Evolutionary conservation across 1,284 basidiomycete species (phyloP).

Genomic region (Rhodotorula sp.): DNA sequence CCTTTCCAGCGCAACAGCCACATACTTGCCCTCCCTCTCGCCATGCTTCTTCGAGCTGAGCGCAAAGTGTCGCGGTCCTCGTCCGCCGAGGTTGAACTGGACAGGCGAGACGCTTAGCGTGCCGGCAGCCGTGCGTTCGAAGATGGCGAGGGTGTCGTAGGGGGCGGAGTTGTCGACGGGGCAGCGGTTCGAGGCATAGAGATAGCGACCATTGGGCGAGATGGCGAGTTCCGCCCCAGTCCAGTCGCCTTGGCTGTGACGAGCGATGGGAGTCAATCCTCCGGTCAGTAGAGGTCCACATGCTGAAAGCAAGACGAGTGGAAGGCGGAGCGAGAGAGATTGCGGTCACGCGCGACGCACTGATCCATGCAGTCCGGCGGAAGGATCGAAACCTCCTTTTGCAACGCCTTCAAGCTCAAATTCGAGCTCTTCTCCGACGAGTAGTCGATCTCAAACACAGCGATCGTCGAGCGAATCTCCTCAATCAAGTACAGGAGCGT

Average conservation of each 20-base stretch:
- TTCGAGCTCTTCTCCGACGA: neutral
- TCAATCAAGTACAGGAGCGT: slow-evolving; percentile 35
- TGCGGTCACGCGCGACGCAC: neutral
- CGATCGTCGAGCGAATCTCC: slow-evolving; percentile 27
- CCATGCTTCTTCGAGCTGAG: slow-evolving; percentile 11
- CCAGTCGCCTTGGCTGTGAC: slow-evolving; percentile 12
- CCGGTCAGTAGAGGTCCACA: too few relatives aligned
- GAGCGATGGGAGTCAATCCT: too few relatives aligned
- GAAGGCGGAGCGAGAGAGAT: too few relatives aligned
- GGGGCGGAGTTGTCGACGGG: slow-evolving; percentile 24
- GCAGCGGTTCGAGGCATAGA: slow-evolving; percentile 36
- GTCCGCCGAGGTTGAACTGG: slow-evolving; percentile 15
- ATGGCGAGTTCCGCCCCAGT: slow-evolving; percentile 31
- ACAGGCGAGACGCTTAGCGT: neutral
- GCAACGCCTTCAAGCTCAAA: slow-evolving; percentile 11
- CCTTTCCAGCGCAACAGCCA: slow-evolving; percentile 26
- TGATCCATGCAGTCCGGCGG: slow-evolving; percentile 12
- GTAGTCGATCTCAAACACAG: slow-evolving; percentile 26
- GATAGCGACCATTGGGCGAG: slow-evolving; percentile 6
- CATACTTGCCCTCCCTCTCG: slow-evolving; percentile 9
- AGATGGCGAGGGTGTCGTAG: slow-evolving; percentile 30
- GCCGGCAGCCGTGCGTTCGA: slow-evolving; percentile 14
- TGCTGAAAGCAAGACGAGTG: too few relatives aligned
- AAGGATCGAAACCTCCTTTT: slow-evolving; percentile 18
- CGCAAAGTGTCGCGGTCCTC: slow-evolving; percentile 27